Evolutionary conservation across 768 basidiomycete species (phyloP).

Genomic region (Boletus vermiculosoides): DNA sequence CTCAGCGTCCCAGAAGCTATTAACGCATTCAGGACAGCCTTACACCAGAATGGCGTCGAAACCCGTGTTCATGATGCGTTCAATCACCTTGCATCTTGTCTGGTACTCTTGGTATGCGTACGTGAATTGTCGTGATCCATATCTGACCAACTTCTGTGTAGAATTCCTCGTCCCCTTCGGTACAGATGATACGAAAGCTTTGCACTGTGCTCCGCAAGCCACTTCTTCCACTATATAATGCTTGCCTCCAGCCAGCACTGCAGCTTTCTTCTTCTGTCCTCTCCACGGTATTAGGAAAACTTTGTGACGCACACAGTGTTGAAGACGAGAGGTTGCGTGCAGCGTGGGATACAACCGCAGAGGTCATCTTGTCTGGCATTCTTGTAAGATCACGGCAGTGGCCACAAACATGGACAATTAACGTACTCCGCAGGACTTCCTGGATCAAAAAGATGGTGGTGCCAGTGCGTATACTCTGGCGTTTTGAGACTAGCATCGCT

Average conservation of each 20-base stretch:
- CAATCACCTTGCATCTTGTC: conserved; percentile 41
- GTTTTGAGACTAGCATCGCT: not conserved
- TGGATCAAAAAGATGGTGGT: conserved; percentile 25
- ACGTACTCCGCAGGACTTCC: conserved; percentile 21
- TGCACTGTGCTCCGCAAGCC: conserved; percentile 41
- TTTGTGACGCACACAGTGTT: conserved; percentile 28
- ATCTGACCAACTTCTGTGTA: conserved; percentile 18
- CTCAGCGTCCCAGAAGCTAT: conserved; percentile 31
- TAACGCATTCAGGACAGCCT: conserved; percentile 31
- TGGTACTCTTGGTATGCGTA: conserved; percentile 43
- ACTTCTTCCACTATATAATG: conserved; percentile 45
- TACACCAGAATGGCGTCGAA: conserved; percentile 30
- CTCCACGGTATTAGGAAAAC: conserved; percentile 38
- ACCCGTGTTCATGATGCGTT: conserved; percentile 35
- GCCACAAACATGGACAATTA: conserved; percentile 5
- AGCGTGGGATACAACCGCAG: conserved; percentile 47
- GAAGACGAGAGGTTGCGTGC: conserved; percentile 21
- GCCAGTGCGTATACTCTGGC: conserved; percentile 1
- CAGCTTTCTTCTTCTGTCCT: conserved; percentile 43
- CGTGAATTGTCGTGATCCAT: not conserved
- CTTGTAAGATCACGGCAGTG: conserved; percentile 35
- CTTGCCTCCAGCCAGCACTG: conserved; percentile 39
- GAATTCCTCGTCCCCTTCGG: conserved; percentile 40
- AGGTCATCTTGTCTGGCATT: conserved; percentile 52
- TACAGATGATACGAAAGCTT: conserved; percentile 39